Evolutionary conservation across 164 flowering plant genomes (phyloP).

Genomic region (Protea cynaroides): DNA sequence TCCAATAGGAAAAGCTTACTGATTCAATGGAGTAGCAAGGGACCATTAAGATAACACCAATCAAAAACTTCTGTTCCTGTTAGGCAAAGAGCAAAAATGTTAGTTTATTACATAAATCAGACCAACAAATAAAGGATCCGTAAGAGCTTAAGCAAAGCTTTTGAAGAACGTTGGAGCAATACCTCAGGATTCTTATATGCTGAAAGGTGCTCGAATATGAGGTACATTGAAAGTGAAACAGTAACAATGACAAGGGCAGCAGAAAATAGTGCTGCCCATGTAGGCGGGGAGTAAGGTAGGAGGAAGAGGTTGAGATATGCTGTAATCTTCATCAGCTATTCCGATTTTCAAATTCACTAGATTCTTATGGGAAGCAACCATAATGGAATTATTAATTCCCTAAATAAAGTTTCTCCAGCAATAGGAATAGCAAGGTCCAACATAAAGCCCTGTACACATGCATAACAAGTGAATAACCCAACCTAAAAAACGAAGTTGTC

Average conservation of each 20-base stretch:
- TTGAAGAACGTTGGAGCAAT: neutral
- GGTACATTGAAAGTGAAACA: slow-evolving; percentile 55
- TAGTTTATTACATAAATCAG: no score
- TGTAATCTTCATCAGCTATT: slow-evolving; percentile 30
- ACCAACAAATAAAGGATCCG: neutral
- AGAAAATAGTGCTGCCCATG: slow-evolving; percentile 52
- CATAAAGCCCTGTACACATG: slow-evolving; percentile 10
- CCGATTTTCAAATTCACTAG: slow-evolving; percentile 8
- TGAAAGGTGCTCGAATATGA: slow-evolving; percentile 66
- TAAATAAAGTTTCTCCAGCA: neutral
- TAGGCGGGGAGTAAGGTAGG: slow-evolving; percentile 31
- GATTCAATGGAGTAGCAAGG: slow-evolving; percentile 95
- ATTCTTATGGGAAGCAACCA: slow-evolving; percentile 20
- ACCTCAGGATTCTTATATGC: slow-evolving; percentile 88
- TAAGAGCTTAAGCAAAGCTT: neutral
- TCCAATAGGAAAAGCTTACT: slow-evolving; percentile 31
- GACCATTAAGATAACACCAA: slow-evolving; percentile 92
- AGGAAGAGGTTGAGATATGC: slow-evolving; percentile 17
- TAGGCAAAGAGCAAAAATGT: slow-evolving; percentile 4
- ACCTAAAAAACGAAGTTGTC: neutral
- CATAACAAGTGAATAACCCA: neutral
- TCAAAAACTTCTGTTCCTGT: slow-evolving; percentile 95
- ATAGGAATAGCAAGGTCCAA: neutral
- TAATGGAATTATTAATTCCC: slow-evolving; percentile 17
- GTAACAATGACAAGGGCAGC: slow-evolving; percentile 46